Conservation (phyloP, 352 stramenopile genomes). For the Thalassiosira oceanica region DNA sequence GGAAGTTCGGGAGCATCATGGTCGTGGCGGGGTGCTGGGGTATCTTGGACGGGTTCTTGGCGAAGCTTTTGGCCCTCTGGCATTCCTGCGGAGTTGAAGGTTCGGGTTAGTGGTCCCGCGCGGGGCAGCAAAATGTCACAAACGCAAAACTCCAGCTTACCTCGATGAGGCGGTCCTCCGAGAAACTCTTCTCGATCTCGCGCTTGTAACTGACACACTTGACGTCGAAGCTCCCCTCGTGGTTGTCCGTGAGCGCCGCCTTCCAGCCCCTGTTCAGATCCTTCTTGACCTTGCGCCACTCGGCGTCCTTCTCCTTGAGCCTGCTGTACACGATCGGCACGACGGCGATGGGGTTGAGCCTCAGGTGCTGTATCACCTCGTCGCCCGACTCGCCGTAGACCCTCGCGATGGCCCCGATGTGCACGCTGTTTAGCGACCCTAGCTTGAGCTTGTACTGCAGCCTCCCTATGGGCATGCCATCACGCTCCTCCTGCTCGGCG, state of each 20-base stretch:
- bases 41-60: conserved; percentile 56
- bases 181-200: conserved; percentile 64
- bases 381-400: conserved; percentile 90
- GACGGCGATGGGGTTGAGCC: conserved; percentile 93
- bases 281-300: conserved; percentile 87
- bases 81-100: conserved; percentile 49
- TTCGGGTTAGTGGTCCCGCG: not conserved
- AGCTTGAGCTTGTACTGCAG: conserved; percentile 83
- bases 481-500: conserved; percentile 74
- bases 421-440: conserved; percentile 91
- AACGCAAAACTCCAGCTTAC: conserved; percentile 12
- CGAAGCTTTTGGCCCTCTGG: conserved; percentile 52
- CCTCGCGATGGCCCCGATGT: conserved; percentile 96
- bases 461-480: conserved; percentile 79
- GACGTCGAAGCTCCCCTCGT: conserved; percentile 65
- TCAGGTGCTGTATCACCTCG: conserved; percentile 91
- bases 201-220: conserved; percentile 56
- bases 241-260: conserved; percentile 51
- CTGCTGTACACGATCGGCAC: conserved; percentile 97
- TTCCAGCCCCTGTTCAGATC: conserved; percentile 71
- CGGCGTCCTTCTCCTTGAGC: conserved; percentile 97
- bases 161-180: conserved; percentile 52
- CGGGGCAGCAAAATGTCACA: conserved; percentile 8
- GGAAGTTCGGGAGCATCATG: conserved; percentile 48
- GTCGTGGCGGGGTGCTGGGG: conserved; percentile 32